phyloP scores from a whole-genome alignment of 2,329 filamentous ascomycete genomes.

The Microsporum ferrugineum region DNA sequence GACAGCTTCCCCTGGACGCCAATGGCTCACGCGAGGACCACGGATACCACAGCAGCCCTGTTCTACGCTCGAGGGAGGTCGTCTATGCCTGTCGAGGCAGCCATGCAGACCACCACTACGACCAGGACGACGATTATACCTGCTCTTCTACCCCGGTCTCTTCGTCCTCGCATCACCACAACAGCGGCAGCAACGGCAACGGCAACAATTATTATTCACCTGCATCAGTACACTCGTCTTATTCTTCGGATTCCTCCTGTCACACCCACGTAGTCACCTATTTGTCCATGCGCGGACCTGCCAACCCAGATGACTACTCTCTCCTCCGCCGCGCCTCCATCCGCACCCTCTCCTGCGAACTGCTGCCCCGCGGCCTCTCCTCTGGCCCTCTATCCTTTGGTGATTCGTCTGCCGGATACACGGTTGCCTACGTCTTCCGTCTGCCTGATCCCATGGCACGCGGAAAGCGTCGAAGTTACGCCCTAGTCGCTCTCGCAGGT shows the following conservation, averaged over 20 bases:
- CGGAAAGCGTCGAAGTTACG: slow-evolving; percentile 46
- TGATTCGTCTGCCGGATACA: slow-evolving; percentile 45
- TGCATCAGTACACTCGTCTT: slow-evolving; percentile 30
- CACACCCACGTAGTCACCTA: slow-evolving; percentile 49
- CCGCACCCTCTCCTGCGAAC: slow-evolving; percentile 47
- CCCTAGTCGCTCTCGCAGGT: slow-evolving; percentile 46
- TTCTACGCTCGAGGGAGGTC: slow-evolving; percentile 44
- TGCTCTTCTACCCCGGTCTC: slow-evolving; percentile 19
- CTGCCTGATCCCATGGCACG: slow-evolving; percentile 48
- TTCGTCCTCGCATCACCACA: slow-evolving; percentile 25
- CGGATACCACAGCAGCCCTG: slow-evolving; percentile 44
- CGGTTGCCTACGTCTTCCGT: slow-evolving; percentile 49
- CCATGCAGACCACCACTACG: slow-evolving; percentile 29
- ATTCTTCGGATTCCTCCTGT: slow-evolving; percentile 36
- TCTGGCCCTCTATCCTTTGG: slow-evolving; percentile 50
- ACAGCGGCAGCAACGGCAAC: slow-evolving; percentile 17
- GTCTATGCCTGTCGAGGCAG: slow-evolving; percentile 40
- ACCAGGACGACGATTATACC: slow-evolving; percentile 20
- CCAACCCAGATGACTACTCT: slow-evolving; percentile 43
- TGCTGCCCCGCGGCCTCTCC: slow-evolving; percentile 44
- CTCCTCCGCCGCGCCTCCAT: slow-evolving; percentile 47
- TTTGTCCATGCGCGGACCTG: slow-evolving; percentile 46
- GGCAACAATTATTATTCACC: slow-evolving; percentile 15
- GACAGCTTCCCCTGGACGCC: slow-evolving; percentile 42
- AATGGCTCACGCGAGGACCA: slow-evolving; percentile 38